Evolutionary conservation across 2,329 filamentous ascomycete species (phyloP), one percentile per base, ranked within the genome.

Genomic region (Fonsecaea nubica): DNA sequence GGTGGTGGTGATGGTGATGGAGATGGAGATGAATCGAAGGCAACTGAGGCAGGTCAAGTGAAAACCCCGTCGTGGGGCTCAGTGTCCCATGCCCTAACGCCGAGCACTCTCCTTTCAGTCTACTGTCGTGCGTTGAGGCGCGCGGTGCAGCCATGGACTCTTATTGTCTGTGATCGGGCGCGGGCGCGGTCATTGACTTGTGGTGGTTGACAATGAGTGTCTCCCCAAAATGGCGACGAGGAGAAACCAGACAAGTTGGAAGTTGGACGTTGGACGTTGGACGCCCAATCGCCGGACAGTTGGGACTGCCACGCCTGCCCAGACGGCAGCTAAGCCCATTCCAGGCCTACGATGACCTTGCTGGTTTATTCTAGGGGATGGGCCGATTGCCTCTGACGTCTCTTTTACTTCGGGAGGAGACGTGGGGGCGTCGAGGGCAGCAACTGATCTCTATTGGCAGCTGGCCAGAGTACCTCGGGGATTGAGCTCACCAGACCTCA

Each of bases 101-200:
- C 21, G 45, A 50, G 21, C 18, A 21, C 10, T n/a, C 3, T 25
- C 21, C 45, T 21, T 21, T 8, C 45, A 18, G 45, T 50, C 45
- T 50, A 50, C 25, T 21, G 45, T 50, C 18, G 9, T 50, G 45
- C 18, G 18, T 30, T 3, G 8, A 10, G 18, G 8, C 45, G 45
- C 45, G 35, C 42, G 4, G 55, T 40, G 55, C 55, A 38, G 35
- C 55, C 55, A 58, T 38, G 40, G 40, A 35, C 30, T 38, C 35
- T 58, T 12, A 2, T 18, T 38, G 30, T 38, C 40, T n/a, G 9
- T 7, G 12, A 13, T 15, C 40, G n/a, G 40, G 40, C 15, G 40
- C 18, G 35, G 21, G n/a, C 25, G 18, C 3, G n/a, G 45, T 12
- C 8, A 10, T 25, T 25, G 3, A 2, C 18, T 10, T 25, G 45